These are phyloP conservation scores for Naematelia encephala DNA, from an alignment of 768 basidiomycete species.

Conservation along the genomic window DNA sequence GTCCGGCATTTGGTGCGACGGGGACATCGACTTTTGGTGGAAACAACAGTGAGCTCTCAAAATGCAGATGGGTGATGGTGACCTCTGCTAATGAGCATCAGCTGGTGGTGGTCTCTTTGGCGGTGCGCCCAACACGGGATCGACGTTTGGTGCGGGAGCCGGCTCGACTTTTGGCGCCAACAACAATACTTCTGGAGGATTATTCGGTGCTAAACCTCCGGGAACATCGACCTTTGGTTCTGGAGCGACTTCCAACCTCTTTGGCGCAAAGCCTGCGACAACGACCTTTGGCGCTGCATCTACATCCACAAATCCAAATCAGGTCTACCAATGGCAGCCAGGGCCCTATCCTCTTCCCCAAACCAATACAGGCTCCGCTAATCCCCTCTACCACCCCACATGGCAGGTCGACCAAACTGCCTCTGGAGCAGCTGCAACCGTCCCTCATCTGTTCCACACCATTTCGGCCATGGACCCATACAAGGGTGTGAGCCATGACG, in stretches of 20 bases:
- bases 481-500: slow-evolving; percentile 33
- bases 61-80: slow-evolving; percentile 19
- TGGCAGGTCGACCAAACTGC: slow-evolving; percentile 40
- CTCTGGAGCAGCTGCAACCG: slow-evolving; percentile 54
- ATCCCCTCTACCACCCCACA: slow-evolving; percentile 62
- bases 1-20: slow-evolving; percentile 5
- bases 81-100: too few species aligned
- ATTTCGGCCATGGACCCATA: slow-evolving; percentile 43
- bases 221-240: slow-evolving; percentile 55
- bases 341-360: slow-evolving; percentile 53
- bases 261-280: slow-evolving; percentile 18
- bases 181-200: slow-evolving; percentile 10
- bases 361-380: slow-evolving; percentile 67
- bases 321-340: slow-evolving; percentile 17
- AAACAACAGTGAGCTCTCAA: slow-evolving; percentile 43
- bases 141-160: slow-evolving; percentile 34
- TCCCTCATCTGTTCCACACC: slow-evolving; percentile 52
- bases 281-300: slow-evolving; percentile 27
- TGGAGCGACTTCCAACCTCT: slow-evolving; percentile 40
- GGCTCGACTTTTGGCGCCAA: slow-evolving; percentile 7
- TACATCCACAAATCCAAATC: slow-evolving; percentile 1
- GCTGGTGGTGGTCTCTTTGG: slow-evolving; percentile 38
- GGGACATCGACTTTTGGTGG: slow-evolving; percentile 58
- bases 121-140: slow-evolving; percentile 8
- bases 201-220: slow-evolving; percentile 55